phyloP scores from a whole-genome alignment of 2,329 filamentous ascomycete species.

The Stagonosporopsis tanaceti region DNA sequence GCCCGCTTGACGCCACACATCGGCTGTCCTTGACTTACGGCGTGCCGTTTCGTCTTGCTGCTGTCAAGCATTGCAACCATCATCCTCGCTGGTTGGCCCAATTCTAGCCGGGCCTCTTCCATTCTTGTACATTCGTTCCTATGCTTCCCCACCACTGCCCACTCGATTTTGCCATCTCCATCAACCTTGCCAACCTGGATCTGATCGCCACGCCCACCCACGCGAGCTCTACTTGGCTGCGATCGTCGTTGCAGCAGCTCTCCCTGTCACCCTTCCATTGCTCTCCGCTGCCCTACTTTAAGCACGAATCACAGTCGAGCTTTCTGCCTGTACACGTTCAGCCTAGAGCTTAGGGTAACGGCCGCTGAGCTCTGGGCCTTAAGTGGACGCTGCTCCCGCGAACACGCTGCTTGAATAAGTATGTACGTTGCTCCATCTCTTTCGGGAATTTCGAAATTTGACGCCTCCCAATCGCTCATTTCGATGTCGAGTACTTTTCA shows the following conservation, averaged over 20 bases:
- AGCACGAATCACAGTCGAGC: slow-evolving; percentile 46
- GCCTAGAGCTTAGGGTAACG: slow-evolving; percentile 44
- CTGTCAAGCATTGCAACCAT: slow-evolving; percentile 39
- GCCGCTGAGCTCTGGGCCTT: slow-evolving; percentile 44
- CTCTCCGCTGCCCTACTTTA: slow-evolving; percentile 43
- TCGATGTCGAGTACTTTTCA: slow-evolving; percentile 43
- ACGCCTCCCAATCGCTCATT: slow-evolving; percentile 41
- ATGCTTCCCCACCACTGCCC: slow-evolving; percentile 41
- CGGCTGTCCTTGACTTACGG: slow-evolving; percentile 45
- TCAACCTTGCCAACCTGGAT: slow-evolving; percentile 36
- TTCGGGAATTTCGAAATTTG: slow-evolving; percentile 42
- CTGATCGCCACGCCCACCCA: slow-evolving; percentile 46
- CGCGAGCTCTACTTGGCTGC: slow-evolving; percentile 46
- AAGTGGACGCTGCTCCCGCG: slow-evolving; percentile 47
- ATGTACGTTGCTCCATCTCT: slow-evolving; percentile 47
- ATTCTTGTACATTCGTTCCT: slow-evolving; percentile 48
- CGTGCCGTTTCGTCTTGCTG: slow-evolving; percentile 41
- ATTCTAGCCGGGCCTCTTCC: slow-evolving; percentile 46
- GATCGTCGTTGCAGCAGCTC: slow-evolving; percentile 47
- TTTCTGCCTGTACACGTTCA: slow-evolving; percentile 46
- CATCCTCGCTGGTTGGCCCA: slow-evolving; percentile 45
- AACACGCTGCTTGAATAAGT: slow-evolving; percentile 47
- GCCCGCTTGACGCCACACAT: slow-evolving; percentile 48
- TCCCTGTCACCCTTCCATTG: slow-evolving; percentile 39
- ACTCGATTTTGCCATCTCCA: slow-evolving; percentile 39